Base-by-base conservation (phyloP, 179 eudicot species). In the Heliamphora pulchella region DNA sequence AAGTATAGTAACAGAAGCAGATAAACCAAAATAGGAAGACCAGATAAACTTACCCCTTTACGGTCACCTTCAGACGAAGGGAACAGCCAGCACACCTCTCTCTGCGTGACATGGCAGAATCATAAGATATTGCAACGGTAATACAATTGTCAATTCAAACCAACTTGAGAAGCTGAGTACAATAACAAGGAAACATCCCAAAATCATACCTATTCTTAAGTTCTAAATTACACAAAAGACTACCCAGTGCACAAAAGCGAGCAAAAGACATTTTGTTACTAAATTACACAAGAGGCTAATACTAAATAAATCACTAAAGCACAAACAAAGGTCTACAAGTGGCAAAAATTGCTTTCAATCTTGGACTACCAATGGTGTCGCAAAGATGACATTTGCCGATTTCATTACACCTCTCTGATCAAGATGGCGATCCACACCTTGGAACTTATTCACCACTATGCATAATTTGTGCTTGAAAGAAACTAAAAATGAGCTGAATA, bases 11-110 rank as follows among this genome's bases (percentile, higher is more conserved):
- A 50, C 62, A 47, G 20, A 48, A 15, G 11, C 31, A 31, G 4
- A 71, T 57, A 53, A 62, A 67, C 74, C 0, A 66, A 31, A 53
- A 39, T 59, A 71, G 59, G 14, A 65, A 5, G 47, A 78, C 20
- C 51, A 67, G 58, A 85, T 31, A 57, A 31, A 90, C 99, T 91
- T 91, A 96, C 99, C 67, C 99, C 98, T 90, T 94, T 94, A 63
- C 87, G 87, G 87, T 96, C 99, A 79, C 89, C 90, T 80, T 88
- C 83, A 46, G 97, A 85, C 48, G 90, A 88, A 46, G 99, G 99
- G 71, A 89, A 89, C 87, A 96, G 87, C 90, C 85, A 84, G 82
- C 99, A 96, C 47, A 96, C 90, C 83, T 96, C 99, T 82, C 91
- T 92, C 99, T 96, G 94, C 86, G 74, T 65, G 84, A 87, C 59